Evolutionary conservation across 164 flowering plant genomes (phyloP), one percentile per base, ranked within the genome.

Genomic region (Pachysandra terminalis): DNA sequence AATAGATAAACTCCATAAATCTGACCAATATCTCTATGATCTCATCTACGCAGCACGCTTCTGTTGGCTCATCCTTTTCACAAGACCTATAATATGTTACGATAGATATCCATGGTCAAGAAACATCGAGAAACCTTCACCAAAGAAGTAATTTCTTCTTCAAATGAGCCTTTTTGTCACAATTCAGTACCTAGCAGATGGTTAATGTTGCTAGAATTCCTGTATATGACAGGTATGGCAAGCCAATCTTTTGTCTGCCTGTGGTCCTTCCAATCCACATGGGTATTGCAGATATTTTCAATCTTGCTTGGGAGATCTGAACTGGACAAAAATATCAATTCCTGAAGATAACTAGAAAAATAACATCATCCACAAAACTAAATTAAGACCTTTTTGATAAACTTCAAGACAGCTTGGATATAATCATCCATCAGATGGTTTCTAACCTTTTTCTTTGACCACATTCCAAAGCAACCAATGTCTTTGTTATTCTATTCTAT

Each of bases 221-320:
- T 6, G 9, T 2, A 7, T 16, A 53, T 54, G 77, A 74, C 48
- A 68, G 67, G 67, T 73, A 69, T 69, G 60, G 64, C 19, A 59
- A 37, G 25, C 23, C 59, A 52, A 68, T 59, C 66, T 59, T 41
- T 64, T 71, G 61, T 57, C 57, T 32, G 53, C 62, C 22, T 27
- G 5, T 40, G 15, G 6, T 24, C 66, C 27, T 60, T 22, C 65
- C n/a, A n/a, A n/a, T n/a, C n/a, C 70, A 72, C 61, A 60, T 70
- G 67, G 27, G 26, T 53, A 35, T 16, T 16, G 59, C 63, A 21
- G 68, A 71, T 68, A 67, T 58, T 58, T 70, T 61, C 24, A 54
- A 61, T 51, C n/a, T 48, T 21, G 51, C 66, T 65, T 51, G 49
- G 61, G 56, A 71, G 35, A 73, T 56, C 68, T 77, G 60, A 54